These are phyloP conservation scores for Rhipidocladum racemiflorum DNA, from an alignment of 176 grass and related monocot genomes.

Conservation along the genomic window DNA sequence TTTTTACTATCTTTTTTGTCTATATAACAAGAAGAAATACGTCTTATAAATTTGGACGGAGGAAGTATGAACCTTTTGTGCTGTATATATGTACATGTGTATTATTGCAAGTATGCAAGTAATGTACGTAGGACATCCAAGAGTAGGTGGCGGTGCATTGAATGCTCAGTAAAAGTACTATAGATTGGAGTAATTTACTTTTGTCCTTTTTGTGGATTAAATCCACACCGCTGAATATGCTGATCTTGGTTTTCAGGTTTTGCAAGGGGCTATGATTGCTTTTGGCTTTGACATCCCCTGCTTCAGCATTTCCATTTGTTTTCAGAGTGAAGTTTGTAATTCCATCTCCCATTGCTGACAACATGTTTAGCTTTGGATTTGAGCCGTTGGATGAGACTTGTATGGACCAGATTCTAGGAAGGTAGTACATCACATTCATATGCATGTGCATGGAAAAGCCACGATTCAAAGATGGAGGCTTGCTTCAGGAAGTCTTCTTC, in stretches of 20 bases:
- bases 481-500: neutral
- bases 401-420: neutral
- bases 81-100: neutral
- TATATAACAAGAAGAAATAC: too few relatives aligned
- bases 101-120: neutral
- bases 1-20: too few relatives aligned
- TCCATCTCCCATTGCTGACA: too few relatives aligned
- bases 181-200: neutral
- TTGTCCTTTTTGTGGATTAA: neutral
- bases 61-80: neutral
- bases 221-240: neutral
- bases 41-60: too few relatives aligned
- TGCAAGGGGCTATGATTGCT: neutral
- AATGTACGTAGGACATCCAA: neutral
- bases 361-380: neutral
- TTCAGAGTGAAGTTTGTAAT: too few relatives aligned
- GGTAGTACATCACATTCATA: neutral
- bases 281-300: neutral
- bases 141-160: conserved; percentile 16
- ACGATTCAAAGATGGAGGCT: neutral
- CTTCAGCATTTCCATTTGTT: neutral
- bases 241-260: neutral
- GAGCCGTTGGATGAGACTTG: neutral
- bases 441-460: neutral
- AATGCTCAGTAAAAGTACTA: neutral